Evolutionary conservation across 164 flowering plant species (phyloP).

Genomic region (Tetrastigma voinierianum): DNA sequence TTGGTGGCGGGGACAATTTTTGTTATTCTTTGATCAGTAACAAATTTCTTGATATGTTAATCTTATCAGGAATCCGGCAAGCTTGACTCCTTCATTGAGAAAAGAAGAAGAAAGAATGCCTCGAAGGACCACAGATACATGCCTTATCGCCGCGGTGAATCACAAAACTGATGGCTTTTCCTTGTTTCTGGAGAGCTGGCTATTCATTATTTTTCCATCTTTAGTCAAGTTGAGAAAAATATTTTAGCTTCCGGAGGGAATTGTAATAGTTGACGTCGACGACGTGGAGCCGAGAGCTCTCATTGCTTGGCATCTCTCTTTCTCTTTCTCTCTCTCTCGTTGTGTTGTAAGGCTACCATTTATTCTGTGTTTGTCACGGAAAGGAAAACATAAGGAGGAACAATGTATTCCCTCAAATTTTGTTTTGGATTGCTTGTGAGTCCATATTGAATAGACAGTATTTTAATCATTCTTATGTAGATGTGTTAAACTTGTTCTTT

Average conservation of each 20-base stretch:
- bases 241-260: neutral
- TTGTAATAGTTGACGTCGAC: too few species aligned
- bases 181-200: neutral
- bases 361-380: too few species aligned
- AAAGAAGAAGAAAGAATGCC: constrained; percentile 78
- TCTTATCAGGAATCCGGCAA: constrained; percentile 68
- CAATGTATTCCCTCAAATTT: too few species aligned
- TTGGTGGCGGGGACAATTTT: neutral
- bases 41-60: neutral
- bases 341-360: too few species aligned
- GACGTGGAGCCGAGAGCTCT: too few species aligned
- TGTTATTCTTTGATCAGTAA: neutral
- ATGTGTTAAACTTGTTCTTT: too few species aligned
- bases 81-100: constrained; percentile 77
- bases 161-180: constrained; percentile 3
- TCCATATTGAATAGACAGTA: too few species aligned
- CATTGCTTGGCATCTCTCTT: too few species aligned
- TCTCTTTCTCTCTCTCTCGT: too few species aligned
- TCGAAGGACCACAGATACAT: constrained; percentile 76
- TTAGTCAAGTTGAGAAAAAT: neutral
- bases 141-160: constrained; percentile 68
- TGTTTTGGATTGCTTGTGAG: too few species aligned
- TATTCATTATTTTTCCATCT: neutral
- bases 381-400: too few species aligned
- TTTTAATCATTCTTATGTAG: too few species aligned